Base-by-base conservation (phyloP, 768 basidiomycete genomes). In the Panaeolus papilionaceus region DNA sequence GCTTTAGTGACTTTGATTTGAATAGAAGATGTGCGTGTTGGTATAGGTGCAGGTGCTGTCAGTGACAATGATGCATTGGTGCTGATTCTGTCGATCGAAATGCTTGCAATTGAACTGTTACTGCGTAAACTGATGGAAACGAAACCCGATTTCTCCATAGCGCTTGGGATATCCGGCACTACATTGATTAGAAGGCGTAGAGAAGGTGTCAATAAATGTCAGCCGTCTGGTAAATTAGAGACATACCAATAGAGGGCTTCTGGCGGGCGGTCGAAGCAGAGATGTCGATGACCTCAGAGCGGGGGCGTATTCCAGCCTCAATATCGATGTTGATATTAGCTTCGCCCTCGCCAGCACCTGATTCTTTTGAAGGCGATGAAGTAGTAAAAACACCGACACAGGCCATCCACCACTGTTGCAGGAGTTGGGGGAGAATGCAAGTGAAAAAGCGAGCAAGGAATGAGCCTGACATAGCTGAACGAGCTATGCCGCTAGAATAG, bases 1-100 rank as follows among this genome's bases (percentile, higher is more conserved):
- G 47, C 47, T 58, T 37, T 58, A 16, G 54, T 58, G 54, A 58
- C 54, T 18, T 58, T 58, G 26, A 58, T 58, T 33, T 58, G 26
- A 28, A 58, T 58, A 16, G 54, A 37, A 14, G 33, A 28, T 12
- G 54, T 58, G 28, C 54, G 26, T 37, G 54, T 33, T 37, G 26
- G 8, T 28, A 58, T 28, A 14, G 54, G 11, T 11, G 14, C 12
- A 4, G 26, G 14, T 28, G 20, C 26, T 12, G 54, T 58, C 33
- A 58, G 54, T 58, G 54, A 58, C 33, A 20, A 51, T 51, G 54
- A 16, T 6, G 14, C 4, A 37, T 33, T 58, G 26, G 14, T 12
- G 12, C 26, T 58, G 4, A 28, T 37, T 16, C 26, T 58, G 54
- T 58, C 54, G 14, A 58, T 37, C 28, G 28, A 28, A 12, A 58